A percentile compares a stretch with the other conserved stretches of the same genome.
phyloP scores from a whole-genome alignment of 441 rosid genomes.

The Eugenia klotzschiana region DNA sequence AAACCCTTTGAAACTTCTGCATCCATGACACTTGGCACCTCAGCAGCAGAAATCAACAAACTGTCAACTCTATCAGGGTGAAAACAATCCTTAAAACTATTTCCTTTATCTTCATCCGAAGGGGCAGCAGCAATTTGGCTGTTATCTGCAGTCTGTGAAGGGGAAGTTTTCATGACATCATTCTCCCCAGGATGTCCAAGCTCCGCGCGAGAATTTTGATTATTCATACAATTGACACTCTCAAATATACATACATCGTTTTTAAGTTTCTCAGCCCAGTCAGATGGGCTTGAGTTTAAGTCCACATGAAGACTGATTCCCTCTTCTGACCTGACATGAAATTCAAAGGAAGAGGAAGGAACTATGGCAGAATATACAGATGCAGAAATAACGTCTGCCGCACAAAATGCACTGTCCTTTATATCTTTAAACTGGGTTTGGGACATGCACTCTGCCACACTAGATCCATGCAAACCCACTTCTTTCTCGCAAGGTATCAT shows the following conservation, averaged over 20 bases:
- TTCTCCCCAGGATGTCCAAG: constrained; percentile 26
- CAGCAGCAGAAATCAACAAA: constrained; percentile 14
- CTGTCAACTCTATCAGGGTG: constrained; percentile 17
- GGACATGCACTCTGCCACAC: constrained; percentile 10
- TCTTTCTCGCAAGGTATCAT: constrained; percentile 7
- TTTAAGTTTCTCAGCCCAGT: constrained; percentile 50
- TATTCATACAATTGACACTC: constrained; percentile 21
- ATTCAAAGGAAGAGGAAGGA: constrained; percentile 51
- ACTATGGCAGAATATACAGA: constrained; percentile 6
- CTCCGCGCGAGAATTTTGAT: constrained; percentile 24
- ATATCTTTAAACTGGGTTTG: constrained; percentile 9
- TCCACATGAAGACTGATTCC: constrained; percentile 80
- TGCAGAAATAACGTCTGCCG: constrained; percentile 8
- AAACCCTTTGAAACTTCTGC: constrained; percentile 16
- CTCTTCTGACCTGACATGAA: constrained; percentile 49
- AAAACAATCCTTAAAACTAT: constrained; percentile 8
- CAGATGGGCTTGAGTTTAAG: constrained; percentile 46
- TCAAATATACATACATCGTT: constrained; percentile 37
- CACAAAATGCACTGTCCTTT: constrained; percentile 15
- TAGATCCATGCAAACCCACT: neutral
- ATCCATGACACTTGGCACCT: constrained; percentile 5
- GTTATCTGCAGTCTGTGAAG: constrained; percentile 11
- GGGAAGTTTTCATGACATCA: constrained; percentile 21
- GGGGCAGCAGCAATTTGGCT: constrained; percentile 17
- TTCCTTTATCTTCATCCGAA: constrained; percentile 19